Conservation (phyloP, 495 filamentous ascomycete species). For the Neurospora tetrasperma region DNA sequence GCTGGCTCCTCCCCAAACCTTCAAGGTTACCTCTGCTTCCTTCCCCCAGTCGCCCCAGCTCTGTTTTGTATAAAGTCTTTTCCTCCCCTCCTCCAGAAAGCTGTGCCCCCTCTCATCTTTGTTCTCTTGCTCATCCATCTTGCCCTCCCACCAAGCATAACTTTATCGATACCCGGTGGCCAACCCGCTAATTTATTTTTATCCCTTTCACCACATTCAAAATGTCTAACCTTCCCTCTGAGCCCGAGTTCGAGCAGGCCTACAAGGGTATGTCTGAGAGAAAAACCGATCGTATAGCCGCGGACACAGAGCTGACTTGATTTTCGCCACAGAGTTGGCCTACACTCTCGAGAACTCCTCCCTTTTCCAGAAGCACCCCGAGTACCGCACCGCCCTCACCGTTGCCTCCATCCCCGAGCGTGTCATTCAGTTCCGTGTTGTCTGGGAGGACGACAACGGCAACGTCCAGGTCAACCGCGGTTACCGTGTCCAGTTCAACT, state of each 20-base stretch:
- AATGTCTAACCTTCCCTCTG: conserved; percentile 78
- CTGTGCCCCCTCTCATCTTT: background rate
- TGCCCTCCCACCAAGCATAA: conserved; percentile 6
- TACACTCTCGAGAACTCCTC: conserved; percentile 87
- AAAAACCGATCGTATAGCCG: background rate
- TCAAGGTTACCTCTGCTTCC: conserved; percentile 1
- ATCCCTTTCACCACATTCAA: conserved; percentile 11
- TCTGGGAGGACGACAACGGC: conserved; percentile 91
- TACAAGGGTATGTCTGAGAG: conserved; percentile 61
- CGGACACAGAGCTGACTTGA: background rate
- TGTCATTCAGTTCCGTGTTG: conserved; percentile 91
- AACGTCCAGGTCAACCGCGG: conserved; percentile 89
- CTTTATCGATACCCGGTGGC: conserved; percentile 7
- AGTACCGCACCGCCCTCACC: conserved; percentile 82
- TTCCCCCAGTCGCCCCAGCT: conserved; percentile 1
- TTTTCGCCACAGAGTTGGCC: conserved; percentile 59
- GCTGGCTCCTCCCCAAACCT: background rate
- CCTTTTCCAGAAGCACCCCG: conserved; percentile 87
- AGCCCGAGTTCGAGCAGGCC: conserved; percentile 99
- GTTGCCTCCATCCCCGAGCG: conserved; percentile 91
- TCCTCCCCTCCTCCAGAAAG: conserved; percentile 4
- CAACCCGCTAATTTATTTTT: background rate
- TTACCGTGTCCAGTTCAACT: conserved; percentile 98
- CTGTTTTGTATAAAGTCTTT: background rate
- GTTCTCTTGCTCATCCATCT: conserved; percentile 4